phyloP scores from a whole-genome alignment of 306 rosid species.

The Albizia julibrissin region DNA sequence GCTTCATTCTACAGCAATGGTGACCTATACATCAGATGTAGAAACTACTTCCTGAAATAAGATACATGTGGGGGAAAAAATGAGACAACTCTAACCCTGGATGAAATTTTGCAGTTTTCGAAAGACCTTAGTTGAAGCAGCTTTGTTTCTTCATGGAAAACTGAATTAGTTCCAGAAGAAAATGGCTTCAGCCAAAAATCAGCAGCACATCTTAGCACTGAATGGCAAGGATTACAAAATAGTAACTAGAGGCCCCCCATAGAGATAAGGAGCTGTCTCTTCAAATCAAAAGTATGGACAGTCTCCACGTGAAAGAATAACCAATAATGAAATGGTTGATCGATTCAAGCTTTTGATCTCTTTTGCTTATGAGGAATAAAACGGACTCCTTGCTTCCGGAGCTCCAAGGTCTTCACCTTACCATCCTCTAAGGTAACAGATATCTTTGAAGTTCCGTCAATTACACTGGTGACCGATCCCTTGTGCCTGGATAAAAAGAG shows the following conservation, averaged over 20 bases:
- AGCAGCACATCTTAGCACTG: background rate
- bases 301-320: constrained; percentile 6
- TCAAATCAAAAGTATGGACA: constrained; percentile 27
- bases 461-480: constrained; percentile 69
- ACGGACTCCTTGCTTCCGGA: constrained; percentile 73
- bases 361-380: constrained; percentile 74
- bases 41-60: constrained; percentile 21
- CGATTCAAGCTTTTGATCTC: constrained; percentile 58
- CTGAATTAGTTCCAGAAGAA: background rate
- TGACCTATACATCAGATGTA: constrained; percentile 30
- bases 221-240: background rate
- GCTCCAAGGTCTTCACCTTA: constrained; percentile 63
- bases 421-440: constrained; percentile 82
- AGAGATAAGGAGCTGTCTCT: constrained; percentile 13
- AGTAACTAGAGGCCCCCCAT: background rate
- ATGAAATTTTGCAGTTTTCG: background rate
- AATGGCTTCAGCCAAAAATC: constrained; percentile 21
- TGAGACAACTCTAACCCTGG: background rate
- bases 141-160: constrained; percentile 8
- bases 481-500: constrained; percentile 65
- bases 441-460: constrained; percentile 68
- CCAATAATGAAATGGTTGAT: constrained; percentile 9
- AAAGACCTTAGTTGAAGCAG: background rate
- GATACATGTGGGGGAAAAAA: constrained; percentile 11
- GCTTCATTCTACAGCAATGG: background rate